phyloP scores from a whole-genome alignment of 805 yeast genomes.

The Lipomyces spencermartinsiae region DNA sequence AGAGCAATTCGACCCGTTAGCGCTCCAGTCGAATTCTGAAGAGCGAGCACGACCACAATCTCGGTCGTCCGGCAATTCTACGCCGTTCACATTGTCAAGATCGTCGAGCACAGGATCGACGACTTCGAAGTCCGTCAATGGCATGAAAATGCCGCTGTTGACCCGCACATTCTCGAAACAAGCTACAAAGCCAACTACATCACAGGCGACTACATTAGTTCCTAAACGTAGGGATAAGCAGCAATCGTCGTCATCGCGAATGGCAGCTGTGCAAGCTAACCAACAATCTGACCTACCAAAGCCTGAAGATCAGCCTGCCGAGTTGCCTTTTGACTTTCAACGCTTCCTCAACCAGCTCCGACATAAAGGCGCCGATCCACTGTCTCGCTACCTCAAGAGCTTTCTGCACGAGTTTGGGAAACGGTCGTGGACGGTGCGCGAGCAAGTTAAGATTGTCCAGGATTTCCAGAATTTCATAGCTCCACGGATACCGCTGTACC shows the following conservation, averaged over 20 bases:
- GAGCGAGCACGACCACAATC: conserved; percentile 14
- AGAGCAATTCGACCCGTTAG: conserved; percentile 43
- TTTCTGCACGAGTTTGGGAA: conserved; percentile 78
- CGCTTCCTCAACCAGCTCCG: conserved; percentile 73
- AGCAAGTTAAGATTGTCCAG: conserved; percentile 74
- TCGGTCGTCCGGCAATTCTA: background rate
- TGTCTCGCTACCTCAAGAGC: conserved; percentile 75
- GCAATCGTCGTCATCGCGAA: background rate
- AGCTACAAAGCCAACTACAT: background rate
- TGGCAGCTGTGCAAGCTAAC: background rate
- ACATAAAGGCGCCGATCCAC: conserved; percentile 81
- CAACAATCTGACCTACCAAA: conserved; percentile 26
- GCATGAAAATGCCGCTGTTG: background rate
- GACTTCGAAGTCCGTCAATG: conserved; percentile 5
- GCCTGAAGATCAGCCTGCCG: conserved; percentile 44
- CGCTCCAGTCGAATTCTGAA: conserved; percentile 26
- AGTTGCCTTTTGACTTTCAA: conserved; percentile 77
- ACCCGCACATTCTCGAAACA: background rate
- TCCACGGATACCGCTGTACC: conserved; percentile 62
- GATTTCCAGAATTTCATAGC: conserved; percentile 67
- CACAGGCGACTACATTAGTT: background rate
- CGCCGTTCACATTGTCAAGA: conserved; percentile 7
- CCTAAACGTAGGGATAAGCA: background rate
- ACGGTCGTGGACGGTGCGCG: conserved; percentile 72
- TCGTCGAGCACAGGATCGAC: conserved; percentile 19